A percentile compares a stretch with the other conserved stretches of the same genome.
These are phyloP conservation scores for Entomophthora muscae DNA, from an alignment of 371 early-diverging fungal genomes.

Conservation along the genomic window DNA sequence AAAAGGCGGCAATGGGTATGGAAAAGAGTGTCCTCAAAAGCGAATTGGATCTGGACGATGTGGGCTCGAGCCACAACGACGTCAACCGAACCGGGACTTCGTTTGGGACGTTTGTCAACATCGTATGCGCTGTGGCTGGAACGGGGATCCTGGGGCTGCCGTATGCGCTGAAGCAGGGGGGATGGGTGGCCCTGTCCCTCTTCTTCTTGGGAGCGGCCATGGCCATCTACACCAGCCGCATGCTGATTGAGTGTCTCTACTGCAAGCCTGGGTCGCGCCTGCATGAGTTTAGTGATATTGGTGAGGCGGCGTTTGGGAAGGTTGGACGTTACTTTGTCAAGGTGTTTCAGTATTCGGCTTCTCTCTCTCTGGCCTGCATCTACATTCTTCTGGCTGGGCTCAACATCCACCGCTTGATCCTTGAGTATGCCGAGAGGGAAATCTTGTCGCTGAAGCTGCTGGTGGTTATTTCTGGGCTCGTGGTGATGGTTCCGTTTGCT, in stretches of 20 bases:
- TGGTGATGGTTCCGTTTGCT: constrained; percentile 51
- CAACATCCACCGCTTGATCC: constrained; percentile 33
- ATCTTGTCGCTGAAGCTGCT: constrained; percentile 32
- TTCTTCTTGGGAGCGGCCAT: constrained; percentile 56
- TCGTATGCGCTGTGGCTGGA: constrained; percentile 66
- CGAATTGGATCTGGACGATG: too few relatives aligned
- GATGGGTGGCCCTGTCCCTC: constrained; percentile 62
- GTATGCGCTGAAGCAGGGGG: constrained; percentile 53
- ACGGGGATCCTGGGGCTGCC: constrained; percentile 72
- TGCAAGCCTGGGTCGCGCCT: neutral
- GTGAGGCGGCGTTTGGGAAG: neutral
- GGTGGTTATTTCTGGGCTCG: constrained; percentile 27
- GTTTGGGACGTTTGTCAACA: too few relatives aligned
- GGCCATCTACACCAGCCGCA: constrained; percentile 18
- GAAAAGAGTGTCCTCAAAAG: too few relatives aligned
- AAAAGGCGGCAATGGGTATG: too few relatives aligned
- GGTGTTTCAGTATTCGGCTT: constrained; percentile 40
- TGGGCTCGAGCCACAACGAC: too few relatives aligned
- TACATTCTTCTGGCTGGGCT: constrained; percentile 55
- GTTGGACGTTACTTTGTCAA: constrained; percentile 20
- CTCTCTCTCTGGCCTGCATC: constrained; percentile 52
- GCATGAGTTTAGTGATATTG: neutral
- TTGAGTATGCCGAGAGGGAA: constrained; percentile 9
- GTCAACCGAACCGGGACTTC: too few relatives aligned
- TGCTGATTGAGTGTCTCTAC: neutral